Evolutionary conservation across 306 rosid species (phyloP).

Genomic region (Cyamopsis tetragonoloba): DNA sequence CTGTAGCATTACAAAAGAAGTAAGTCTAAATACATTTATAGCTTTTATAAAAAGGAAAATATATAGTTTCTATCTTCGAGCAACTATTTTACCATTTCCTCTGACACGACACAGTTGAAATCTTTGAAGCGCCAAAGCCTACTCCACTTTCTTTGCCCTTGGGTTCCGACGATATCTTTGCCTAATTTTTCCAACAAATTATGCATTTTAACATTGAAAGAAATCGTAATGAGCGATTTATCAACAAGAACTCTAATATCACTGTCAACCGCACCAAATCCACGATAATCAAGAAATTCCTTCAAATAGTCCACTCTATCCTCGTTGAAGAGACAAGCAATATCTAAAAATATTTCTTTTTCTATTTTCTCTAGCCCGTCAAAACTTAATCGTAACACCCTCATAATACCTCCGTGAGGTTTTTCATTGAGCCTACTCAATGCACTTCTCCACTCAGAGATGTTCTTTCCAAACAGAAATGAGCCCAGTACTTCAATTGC

Average conservation of each 20-base stretch:
- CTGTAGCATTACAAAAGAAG: too few relatives aligned
- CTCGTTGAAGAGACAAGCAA: neutral
- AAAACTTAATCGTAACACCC: neutral
- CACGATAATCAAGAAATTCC: neutral
- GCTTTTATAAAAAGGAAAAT: neutral
- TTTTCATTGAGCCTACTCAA: neutral
- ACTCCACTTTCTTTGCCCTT: conserved; percentile 24
- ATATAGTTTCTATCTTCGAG: neutral
- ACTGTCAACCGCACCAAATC: neutral
- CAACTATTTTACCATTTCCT: neutral
- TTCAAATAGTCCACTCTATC: fast-evolving
- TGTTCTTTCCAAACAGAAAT: neutral
- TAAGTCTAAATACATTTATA: neutral
- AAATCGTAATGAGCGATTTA: neutral
- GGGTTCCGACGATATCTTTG: neutral
- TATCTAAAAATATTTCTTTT: conserved; percentile 6
- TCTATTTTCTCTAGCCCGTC: neutral
- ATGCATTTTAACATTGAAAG: conserved; percentile 11
- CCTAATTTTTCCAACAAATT: conserved; percentile 6
- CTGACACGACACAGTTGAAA: neutral
- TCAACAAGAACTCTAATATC: neutral
- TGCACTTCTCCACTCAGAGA: neutral
- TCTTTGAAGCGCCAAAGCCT: neutral
- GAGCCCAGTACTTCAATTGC: neutral
- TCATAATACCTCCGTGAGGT: neutral